Conservation (phyloP, 805 yeast species). For the Kregervanrija fluxuum region DNA sequence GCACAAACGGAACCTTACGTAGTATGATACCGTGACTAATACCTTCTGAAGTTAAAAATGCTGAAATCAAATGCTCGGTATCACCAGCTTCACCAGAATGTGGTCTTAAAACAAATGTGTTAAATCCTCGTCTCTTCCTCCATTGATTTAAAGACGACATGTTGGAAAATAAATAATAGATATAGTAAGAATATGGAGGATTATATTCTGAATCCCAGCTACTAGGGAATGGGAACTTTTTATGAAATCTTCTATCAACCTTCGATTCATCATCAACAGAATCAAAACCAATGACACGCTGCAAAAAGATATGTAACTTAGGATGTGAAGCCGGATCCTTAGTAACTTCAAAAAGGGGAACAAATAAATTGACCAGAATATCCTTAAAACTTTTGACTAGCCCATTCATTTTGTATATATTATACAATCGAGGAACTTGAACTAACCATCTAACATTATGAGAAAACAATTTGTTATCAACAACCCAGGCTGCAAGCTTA, state of each 20-base stretch:
- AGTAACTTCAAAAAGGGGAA: constrained; percentile 87
- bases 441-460: constrained; percentile 96
- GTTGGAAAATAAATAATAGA: constrained; percentile 84
- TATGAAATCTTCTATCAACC: constrained; percentile 72
- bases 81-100: constrained; percentile 99
- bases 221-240: constrained; percentile 78
- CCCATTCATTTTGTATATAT: constrained; percentile 73
- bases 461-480: constrained; percentile 84
- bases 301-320: constrained; percentile 80
- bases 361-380: constrained; percentile 68
- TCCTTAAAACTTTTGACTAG: constrained; percentile 68
- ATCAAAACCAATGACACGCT: constrained; percentile 95
- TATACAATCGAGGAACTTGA: constrained; percentile 91
- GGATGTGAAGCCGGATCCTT: constrained; percentile 82
- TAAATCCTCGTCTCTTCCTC: constrained; percentile 68
- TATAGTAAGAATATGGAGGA: constrained; percentile 96
- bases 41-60: constrained; percentile 84
- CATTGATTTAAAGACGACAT: constrained; percentile 80
- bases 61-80: constrained; percentile 90
- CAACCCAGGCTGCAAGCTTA: constrained; percentile 88
- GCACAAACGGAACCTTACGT: constrained; percentile 92
- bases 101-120: constrained; percentile 91
- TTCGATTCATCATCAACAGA: constrained; percentile 98
- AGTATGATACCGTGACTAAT: constrained; percentile 92
- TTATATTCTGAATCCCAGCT: constrained; percentile 72